phyloP scores from a whole-genome alignment of 106 monocot species.

The Iris macrosiphon region DNA sequence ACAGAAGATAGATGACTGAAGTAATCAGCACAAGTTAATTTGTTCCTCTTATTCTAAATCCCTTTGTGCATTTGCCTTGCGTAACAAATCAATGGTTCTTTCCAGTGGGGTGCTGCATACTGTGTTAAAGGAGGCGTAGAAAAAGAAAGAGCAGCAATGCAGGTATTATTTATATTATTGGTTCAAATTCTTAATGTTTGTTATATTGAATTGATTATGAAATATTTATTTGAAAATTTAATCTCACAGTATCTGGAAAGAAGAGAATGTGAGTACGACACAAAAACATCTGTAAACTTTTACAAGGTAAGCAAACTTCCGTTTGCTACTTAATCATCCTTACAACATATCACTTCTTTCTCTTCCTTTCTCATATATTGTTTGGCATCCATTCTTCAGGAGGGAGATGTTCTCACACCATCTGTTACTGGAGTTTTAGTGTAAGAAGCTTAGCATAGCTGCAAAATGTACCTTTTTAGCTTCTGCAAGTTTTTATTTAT shows the following conservation, averaged over 20 bases:
- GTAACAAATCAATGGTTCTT: background rate
- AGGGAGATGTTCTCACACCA: constrained; percentile 35
- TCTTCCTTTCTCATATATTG: background rate
- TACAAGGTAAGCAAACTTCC: constrained; percentile 47
- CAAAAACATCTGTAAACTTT: constrained; percentile 54
- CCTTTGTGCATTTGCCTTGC: background rate
- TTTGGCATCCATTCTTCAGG: constrained; percentile 26
- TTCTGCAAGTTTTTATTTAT: background rate
- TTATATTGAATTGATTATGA: background rate
- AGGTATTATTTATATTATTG: constrained; percentile 23
- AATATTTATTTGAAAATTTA: constrained; percentile 1
- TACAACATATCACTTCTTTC: no score
- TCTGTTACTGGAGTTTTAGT: constrained; percentile 57
- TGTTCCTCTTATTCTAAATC: background rate
- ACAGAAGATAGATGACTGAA: background rate
- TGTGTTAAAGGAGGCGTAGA: constrained; percentile 58
- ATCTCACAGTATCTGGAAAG: constrained; percentile 69
- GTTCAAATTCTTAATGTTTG: background rate
- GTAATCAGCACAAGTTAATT: background rate
- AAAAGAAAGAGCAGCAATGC: constrained; percentile 56
- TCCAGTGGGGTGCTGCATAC: constrained; percentile 78
- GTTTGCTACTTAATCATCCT: background rate
- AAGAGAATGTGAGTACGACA: constrained; percentile 93
- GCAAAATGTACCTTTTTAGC: background rate
- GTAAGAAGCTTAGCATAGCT: constrained; percentile 28